A percentile compares a stretch with the other conserved stretches of the same genome.
phyloP scores from a whole-genome alignment of 495 filamentous ascomycete species.

The Polyplosphaeria fusca region DNA sequence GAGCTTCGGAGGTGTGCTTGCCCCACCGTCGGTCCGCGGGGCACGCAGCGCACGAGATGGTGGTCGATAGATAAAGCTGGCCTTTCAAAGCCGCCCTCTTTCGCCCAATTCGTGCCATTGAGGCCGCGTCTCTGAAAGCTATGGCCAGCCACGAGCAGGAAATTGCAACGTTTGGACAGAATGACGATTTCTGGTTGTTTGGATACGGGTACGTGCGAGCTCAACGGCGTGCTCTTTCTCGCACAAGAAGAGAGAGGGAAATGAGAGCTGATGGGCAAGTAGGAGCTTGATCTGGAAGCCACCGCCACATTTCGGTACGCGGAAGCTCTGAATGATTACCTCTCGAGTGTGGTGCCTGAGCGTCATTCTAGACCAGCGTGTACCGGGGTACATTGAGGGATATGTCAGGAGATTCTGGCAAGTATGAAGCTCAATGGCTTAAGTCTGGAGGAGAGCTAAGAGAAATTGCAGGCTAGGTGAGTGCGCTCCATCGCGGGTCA shows the following conservation, averaged over 20 bases:
- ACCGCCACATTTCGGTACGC: constrained; percentile 86
- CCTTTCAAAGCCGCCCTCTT: too few species aligned
- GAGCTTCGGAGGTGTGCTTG: not conserved
- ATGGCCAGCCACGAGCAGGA: constrained; percentile 7
- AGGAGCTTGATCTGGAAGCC: constrained; percentile 99
- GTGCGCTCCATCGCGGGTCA: not conserved
- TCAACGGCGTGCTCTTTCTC: too few species aligned
- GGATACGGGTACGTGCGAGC: constrained; percentile 25
- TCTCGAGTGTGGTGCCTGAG: too few species aligned
- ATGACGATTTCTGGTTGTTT: constrained; percentile 33
- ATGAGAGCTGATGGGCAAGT: not conserved
- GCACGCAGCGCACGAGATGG: too few species aligned
- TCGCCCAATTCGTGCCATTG: too few species aligned
- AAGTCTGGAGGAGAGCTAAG: constrained; percentile 3
- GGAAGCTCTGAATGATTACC: not conserved
- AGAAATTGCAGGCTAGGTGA: constrained; percentile 54
- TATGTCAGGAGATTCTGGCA: constrained; percentile 99
- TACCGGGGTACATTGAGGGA: constrained; percentile 88
- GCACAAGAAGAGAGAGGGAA: too few species aligned
- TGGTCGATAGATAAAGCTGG: too few species aligned
- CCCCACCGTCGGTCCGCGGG: too few species aligned
- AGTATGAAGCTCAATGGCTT: constrained; percentile 49
- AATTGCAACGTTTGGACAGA: constrained; percentile 22
- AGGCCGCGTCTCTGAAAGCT: too few species aligned
- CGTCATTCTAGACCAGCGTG: constrained; percentile 60